Conservation (phyloP, 805 yeast genomes). For the Yamadazyma endophytica region DNA sequence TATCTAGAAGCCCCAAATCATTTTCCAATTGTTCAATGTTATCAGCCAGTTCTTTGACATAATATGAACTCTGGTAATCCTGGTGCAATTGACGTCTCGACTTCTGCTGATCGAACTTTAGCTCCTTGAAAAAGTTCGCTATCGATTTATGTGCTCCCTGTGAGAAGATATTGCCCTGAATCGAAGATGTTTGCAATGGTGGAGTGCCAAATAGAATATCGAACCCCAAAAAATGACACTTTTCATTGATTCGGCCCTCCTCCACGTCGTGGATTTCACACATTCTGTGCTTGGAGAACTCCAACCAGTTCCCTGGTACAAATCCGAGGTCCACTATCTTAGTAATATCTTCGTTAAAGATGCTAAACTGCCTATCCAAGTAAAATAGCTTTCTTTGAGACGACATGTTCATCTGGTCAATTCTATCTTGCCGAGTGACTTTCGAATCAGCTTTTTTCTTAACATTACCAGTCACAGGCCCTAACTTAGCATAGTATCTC, state of each 20-base stretch:
- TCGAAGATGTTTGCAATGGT: slow-evolving; percentile 70
- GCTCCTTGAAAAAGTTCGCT: slow-evolving; percentile 23
- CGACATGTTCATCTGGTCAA: slow-evolving; percentile 18
- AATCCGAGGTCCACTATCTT: slow-evolving; percentile 37
- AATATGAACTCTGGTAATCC: slow-evolving; percentile 19
- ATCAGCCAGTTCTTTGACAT: slow-evolving; percentile 23
- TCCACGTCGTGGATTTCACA: slow-evolving; percentile 23
- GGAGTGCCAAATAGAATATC: slow-evolving; percentile 74
- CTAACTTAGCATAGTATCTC: too few relatives aligned
- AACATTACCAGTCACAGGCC: too few relatives aligned
- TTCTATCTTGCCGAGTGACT: slow-evolving; percentile 20
- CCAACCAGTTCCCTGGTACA: slow-evolving; percentile 41
- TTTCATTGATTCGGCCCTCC: slow-evolving; percentile 19
- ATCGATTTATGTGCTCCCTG: slow-evolving; percentile 28
- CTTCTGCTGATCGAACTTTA: slow-evolving; percentile 14
- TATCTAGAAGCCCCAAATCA: background rate
- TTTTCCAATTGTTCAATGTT: slow-evolving; percentile 14
- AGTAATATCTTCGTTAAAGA: slow-evolving; percentile 22
- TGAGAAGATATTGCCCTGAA: slow-evolving; percentile 86
- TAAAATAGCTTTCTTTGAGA: slow-evolving; percentile 22
- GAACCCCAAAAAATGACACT: slow-evolving; percentile 34
- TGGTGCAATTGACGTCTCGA: slow-evolving; percentile 4
- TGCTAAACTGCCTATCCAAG: slow-evolving; percentile 23
- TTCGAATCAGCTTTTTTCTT: slow-evolving; percentile 5
- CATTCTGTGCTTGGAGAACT: slow-evolving; percentile 23